A percentile compares a stretch with the other conserved stretches of the same genome.
These are phyloP conservation scores for Sphagnum magellanicum DNA, from an alignment of 228 moss, liverwort and hornwort genomes.

Conservation along the genomic window DNA sequence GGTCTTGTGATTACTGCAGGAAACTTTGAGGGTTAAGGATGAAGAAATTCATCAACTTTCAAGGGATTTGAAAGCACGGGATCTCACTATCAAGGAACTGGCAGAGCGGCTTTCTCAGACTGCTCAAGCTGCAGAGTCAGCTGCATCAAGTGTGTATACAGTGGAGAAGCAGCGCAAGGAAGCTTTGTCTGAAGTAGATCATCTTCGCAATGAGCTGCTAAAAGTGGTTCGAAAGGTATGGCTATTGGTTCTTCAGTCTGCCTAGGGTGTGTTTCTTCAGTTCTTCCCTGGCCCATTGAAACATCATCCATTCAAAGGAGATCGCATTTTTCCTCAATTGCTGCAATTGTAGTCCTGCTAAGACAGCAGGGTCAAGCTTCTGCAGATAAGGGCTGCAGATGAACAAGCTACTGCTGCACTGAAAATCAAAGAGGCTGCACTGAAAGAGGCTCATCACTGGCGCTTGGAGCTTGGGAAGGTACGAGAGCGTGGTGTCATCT, in stretches of 20 bases:
- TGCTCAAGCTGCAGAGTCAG: conserved; percentile 56
- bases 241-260: not conserved
- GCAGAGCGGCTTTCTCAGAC: conserved; percentile 59
- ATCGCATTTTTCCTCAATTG: too few species aligned
- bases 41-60: conserved; percentile 75
- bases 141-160: conserved; percentile 40
- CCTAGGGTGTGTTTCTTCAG: not conserved
- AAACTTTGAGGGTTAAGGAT: conserved; percentile 70
- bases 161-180: conserved; percentile 49
- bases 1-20: conserved; percentile 18
- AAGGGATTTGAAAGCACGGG: conserved; percentile 66
- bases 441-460: conserved; percentile 68
- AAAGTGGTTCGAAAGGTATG: conserved; percentile 18
- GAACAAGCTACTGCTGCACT: conserved; percentile 34
- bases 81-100: conserved; percentile 67
- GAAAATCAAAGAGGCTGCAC: conserved; percentile 55
- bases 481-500: conserved; percentile 54
- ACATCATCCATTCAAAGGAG: too few species aligned
- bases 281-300: not conserved
- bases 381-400: conserved; percentile 58
- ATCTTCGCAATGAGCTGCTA: conserved; percentile 34
- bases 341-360: too few species aligned
- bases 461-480: conserved; percentile 68
- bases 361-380: not conserved
- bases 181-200: conserved; percentile 44